These are phyloP conservation scores for Apiospora saccharicola DNA, from an alignment of 2,329 filamentous ascomycete species.

Conservation along the genomic window DNA sequence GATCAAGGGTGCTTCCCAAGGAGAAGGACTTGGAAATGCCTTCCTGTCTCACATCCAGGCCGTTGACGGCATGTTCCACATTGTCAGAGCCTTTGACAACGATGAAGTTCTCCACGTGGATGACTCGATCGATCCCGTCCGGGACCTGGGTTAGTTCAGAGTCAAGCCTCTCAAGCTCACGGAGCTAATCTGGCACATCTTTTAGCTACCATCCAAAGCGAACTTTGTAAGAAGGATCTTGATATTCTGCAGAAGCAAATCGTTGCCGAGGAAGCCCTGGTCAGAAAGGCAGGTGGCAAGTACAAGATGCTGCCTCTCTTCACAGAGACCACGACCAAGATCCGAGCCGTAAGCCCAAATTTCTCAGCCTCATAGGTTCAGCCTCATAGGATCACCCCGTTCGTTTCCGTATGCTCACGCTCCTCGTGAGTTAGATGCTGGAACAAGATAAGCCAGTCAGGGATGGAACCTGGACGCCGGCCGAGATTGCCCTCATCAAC, in stretches of 20 bases:
- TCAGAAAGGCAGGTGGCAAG: slow-evolving; percentile 52
- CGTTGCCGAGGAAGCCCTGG: slow-evolving; percentile 48
- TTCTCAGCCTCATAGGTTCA: slow-evolving; percentile 13
- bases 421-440: slow-evolving; percentile 40
- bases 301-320: slow-evolving; percentile 56
- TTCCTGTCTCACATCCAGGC: slow-evolving; percentile 55
- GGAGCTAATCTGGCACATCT: slow-evolving; percentile 29
- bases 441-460: slow-evolving; percentile 50
- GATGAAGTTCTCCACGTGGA: slow-evolving; percentile 55
- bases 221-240: slow-evolving; percentile 52
- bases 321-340: slow-evolving; percentile 51
- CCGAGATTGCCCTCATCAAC: slow-evolving; percentile 54
- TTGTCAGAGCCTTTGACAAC: slow-evolving; percentile 54
- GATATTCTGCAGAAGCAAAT: slow-evolving; percentile 50
- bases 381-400: neutral
- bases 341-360: slow-evolving; percentile 40
- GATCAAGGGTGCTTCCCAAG: slow-evolving; percentile 53
- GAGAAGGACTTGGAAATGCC: slow-evolving; percentile 53
- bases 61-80: slow-evolving; percentile 54
- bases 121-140: slow-evolving; percentile 53
- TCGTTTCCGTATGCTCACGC: slow-evolving; percentile 23
- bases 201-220: slow-evolving; percentile 47
- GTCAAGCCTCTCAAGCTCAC: slow-evolving; percentile 20
- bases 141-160: slow-evolving; percentile 47
- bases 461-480: slow-evolving; percentile 51